Conservation (phyloP, 2,329 filamentous ascomycete genomes). For the Seiridium unicorne region DNA sequence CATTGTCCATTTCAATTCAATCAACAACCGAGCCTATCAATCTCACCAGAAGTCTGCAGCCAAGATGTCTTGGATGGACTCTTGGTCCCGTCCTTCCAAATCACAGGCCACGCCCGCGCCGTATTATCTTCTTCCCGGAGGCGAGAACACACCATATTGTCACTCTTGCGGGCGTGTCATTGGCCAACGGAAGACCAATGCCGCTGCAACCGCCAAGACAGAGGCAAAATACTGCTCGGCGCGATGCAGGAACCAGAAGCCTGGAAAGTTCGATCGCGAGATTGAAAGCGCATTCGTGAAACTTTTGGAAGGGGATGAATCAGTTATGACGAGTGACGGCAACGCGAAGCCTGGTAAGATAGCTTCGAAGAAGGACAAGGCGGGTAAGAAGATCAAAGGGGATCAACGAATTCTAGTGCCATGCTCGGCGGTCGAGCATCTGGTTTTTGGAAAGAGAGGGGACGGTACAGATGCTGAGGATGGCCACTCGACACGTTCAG, state of each 20-base stretch:
- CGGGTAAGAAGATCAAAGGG: constrained; percentile 41
- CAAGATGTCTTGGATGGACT: constrained; percentile 41
- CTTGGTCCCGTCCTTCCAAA: constrained; percentile 38
- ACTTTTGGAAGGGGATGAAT: constrained; percentile 24
- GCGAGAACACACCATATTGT: constrained; percentile 52
- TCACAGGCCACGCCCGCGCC: constrained; percentile 46
- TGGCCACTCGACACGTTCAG: not conserved
- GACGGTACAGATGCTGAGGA: constrained; percentile 34
- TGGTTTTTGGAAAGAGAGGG: constrained; percentile 40
- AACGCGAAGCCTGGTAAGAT: constrained; percentile 2
- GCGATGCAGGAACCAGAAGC: constrained; percentile 51
- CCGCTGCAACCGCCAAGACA: constrained; percentile 17
- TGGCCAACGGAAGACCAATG: constrained; percentile 31
- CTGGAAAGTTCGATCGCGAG: constrained; percentile 44
- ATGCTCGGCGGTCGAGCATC: constrained; percentile 46
- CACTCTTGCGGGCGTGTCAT: constrained; percentile 57
- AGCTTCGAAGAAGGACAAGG: constrained; percentile 23
- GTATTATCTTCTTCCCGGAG: constrained; percentile 47
- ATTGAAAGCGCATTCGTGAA: constrained; percentile 50
- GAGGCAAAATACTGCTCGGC: constrained; percentile 55
- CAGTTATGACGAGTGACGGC: not conserved
- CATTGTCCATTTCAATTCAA: not conserved
- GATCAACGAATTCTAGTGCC: constrained; percentile 48
- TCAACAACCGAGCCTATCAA: not conserved
- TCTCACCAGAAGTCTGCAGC: not conserved